Percentiles rank a stretch among this genome's conserved stretches.
phyloP scores from a whole-genome alignment of 371 early-diverging fungal species.

The Lichtheimia ornata region DNA sequence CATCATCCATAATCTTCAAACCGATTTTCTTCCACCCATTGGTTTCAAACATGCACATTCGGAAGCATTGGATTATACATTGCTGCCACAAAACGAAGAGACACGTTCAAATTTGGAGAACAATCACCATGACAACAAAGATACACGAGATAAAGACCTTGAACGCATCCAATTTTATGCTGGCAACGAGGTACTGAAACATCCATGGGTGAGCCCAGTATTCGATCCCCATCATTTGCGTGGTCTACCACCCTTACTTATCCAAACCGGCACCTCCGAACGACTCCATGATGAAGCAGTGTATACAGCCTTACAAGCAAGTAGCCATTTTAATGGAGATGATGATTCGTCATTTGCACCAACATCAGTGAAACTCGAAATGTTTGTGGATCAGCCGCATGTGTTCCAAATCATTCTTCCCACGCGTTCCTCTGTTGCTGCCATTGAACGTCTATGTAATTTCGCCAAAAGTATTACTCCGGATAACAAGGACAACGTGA shows the following conservation, averaged over 20 bases:
- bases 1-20: conserved; percentile 51
- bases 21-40: conserved; percentile 63
- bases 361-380: conserved; percentile 33
- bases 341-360: conserved; percentile 11
- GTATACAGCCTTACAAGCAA: conserved; percentile 33
- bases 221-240: conserved; percentile 39
- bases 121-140: conserved; percentile 10
- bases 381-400: conserved; percentile 78
- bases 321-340: conserved; percentile 26
- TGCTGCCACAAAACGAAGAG: conserved; percentile 21
- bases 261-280: conserved; percentile 71
- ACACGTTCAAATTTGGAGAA: conserved; percentile 13
- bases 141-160: conserved; percentile 16
- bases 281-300: conserved; percentile 69
- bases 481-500: not conserved
- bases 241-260: conserved; percentile 44
- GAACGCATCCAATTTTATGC: conserved; percentile 62
- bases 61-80: conserved; percentile 36
- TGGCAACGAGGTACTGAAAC: conserved; percentile 41
- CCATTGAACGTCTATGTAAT: conserved; percentile 7
- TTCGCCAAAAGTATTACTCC: not conserved
- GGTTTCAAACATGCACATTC: conserved; percentile 53
- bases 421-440: conserved; percentile 17
- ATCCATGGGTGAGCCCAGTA: conserved; percentile 54
- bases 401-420: conserved; percentile 66